Conservation (phyloP, 805 yeast genomes). For the Metschnikowia lunata region DNA sequence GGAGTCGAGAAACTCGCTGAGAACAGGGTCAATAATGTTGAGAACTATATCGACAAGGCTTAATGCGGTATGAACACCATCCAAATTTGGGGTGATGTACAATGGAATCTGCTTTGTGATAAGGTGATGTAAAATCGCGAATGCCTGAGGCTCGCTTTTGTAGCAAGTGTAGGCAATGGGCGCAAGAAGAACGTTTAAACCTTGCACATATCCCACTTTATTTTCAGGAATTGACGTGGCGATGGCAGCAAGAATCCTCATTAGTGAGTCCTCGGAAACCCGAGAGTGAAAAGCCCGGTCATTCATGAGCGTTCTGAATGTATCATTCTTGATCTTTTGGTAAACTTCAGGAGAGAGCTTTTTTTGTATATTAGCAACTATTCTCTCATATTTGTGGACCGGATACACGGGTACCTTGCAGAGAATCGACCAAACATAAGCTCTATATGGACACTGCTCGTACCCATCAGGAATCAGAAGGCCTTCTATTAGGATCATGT, state of each 20-base stretch:
- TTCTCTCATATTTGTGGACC: constrained; percentile 49
- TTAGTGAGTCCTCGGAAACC: constrained; percentile 66
- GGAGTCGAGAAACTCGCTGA: constrained; percentile 54
- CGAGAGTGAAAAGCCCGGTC: constrained; percentile 58
- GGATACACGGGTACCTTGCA: constrained; percentile 58
- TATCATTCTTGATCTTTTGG: constrained; percentile 75
- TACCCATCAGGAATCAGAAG: constrained; percentile 39
- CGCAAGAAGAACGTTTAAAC: constrained; percentile 82
- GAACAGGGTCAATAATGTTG: constrained; percentile 66
- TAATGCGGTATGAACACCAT: constrained; percentile 78
- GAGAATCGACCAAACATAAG: constrained; percentile 78
- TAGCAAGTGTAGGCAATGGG: constrained; percentile 70
- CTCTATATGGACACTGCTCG: constrained; percentile 61
- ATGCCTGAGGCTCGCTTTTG: constrained; percentile 83
- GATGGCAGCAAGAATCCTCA: constrained; percentile 67
- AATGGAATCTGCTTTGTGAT: constrained; percentile 66
- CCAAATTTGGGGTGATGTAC: constrained; percentile 70
- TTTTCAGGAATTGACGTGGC: constrained; percentile 45
- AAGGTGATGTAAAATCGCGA: constrained; percentile 60
- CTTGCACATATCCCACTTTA: constrained; percentile 70
- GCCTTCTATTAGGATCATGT: constrained; percentile 41
- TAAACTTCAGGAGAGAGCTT: constrained; percentile 45
- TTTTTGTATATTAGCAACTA: constrained; percentile 50
- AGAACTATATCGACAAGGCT: constrained; percentile 70
- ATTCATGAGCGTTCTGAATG: constrained; percentile 78